A percentile compares a stretch with the other conserved stretches of the same genome.
These are phyloP conservation scores for Pythium oligandrum DNA, from an alignment of 352 stramenopile genomes.

Conservation along the genomic window DNA sequence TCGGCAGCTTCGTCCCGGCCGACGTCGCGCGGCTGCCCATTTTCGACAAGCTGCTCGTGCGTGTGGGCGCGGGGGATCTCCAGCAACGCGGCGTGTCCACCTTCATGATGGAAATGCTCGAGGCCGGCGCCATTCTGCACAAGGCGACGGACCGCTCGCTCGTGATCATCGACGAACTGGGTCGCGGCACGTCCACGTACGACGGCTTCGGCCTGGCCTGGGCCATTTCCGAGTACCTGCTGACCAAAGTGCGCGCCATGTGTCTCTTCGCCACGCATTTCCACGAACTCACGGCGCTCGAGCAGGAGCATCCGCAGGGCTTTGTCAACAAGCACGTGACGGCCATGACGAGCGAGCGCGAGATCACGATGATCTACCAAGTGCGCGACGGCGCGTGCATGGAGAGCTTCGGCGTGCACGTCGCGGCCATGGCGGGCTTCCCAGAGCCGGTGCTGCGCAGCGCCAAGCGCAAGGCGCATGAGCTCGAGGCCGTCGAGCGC, in stretches of 20 bases:
- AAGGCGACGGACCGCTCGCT: slow-evolving; percentile 92
- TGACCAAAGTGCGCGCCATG: slow-evolving; percentile 86
- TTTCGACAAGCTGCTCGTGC: slow-evolving; percentile 95
- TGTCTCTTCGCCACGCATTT: slow-evolving; percentile 99
- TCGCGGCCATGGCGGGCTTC: slow-evolving; percentile 97
- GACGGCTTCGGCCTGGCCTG: slow-evolving; percentile 97
- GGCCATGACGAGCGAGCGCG: slow-evolving; percentile 73
- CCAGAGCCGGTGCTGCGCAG: slow-evolving; percentile 89
- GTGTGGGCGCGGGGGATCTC: slow-evolving; percentile 95
- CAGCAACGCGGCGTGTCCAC: slow-evolving; percentile 98
- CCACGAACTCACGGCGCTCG: slow-evolving; percentile 97
- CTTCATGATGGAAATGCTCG: slow-evolving; percentile 99
- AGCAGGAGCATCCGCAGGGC: slow-evolving; percentile 55
- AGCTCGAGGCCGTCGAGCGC: slow-evolving; percentile 88
- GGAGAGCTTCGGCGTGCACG: slow-evolving; percentile 98
- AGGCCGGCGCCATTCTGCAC: slow-evolving; percentile 95
- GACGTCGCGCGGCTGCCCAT: slow-evolving; percentile 88
- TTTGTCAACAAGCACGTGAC: slow-evolving; percentile 97
- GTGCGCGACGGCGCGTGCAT: slow-evolving; percentile 94
- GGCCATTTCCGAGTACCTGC: slow-evolving; percentile 97
- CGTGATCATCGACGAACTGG: slow-evolving; percentile 99
- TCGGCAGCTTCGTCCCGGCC: slow-evolving; percentile 96
- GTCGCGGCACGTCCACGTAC: slow-evolving; percentile 97
- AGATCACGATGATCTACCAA: slow-evolving; percentile 91
- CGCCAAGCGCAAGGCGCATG: slow-evolving; percentile 91